Conservation (phyloP, 1,284 basidiomycete genomes). For the Taiwanofungus camphoratus region DNA sequence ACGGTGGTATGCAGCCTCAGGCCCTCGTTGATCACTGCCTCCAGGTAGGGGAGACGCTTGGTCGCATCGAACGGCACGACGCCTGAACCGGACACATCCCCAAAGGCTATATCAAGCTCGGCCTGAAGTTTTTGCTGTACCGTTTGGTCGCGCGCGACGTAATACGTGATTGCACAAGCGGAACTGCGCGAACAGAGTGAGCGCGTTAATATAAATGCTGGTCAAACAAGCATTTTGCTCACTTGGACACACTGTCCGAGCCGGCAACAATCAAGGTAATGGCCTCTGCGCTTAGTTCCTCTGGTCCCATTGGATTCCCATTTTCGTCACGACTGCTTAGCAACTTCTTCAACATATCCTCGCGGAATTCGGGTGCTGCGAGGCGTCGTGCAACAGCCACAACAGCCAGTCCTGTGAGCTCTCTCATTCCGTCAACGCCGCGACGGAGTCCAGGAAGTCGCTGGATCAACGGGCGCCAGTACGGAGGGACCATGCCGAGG, state of each 20-base stretch:
- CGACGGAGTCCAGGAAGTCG: conserved; percentile 17
- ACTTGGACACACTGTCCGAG: conserved; percentile 21
- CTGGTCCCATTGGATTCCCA: conserved; percentile 7
- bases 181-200: background rate
- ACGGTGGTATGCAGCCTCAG: conserved; percentile 21
- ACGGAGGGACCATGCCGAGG: conserved; percentile 19
- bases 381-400: conserved; percentile 20
- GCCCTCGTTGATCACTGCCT: conserved; percentile 23
- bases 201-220: background rate
- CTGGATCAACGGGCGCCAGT: conserved; percentile 19
- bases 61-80: conserved; percentile 13
- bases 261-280: conserved; percentile 32
- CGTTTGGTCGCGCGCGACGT: conserved; percentile 13
- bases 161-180: conserved; percentile 16
- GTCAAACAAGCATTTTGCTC: background rate
- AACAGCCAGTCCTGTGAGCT: conserved; percentile 16
- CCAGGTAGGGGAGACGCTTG: conserved; percentile 22
- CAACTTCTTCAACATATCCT: conserved; percentile 28
- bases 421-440: conserved; percentile 18
- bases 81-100: conserved; percentile 15
- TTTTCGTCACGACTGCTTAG: conserved; percentile 17
- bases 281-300: conserved; percentile 28
- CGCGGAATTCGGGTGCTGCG: conserved; percentile 11
- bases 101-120: conserved; percentile 18
- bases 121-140: conserved; percentile 20